A percentile compares a stretch with the other conserved stretches of the same genome.
phyloP scores from a whole-genome alignment of 305 asterid genomes.

The Fraxinus ornus region DNA sequence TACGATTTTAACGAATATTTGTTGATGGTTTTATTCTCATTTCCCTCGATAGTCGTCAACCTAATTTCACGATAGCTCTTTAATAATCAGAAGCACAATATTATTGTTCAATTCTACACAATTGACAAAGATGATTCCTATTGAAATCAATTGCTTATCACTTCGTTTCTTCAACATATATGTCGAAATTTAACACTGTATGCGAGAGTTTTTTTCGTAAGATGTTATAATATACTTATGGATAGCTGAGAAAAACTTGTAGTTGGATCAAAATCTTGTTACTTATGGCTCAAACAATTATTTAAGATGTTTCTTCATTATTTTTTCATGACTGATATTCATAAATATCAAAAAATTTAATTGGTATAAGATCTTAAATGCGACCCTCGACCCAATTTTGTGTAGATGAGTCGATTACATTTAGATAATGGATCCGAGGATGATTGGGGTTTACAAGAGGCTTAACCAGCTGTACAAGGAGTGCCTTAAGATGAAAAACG shows the following conservation, averaged over 20 bases:
- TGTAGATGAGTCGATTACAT: too few species aligned
- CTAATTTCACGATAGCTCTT: neutral
- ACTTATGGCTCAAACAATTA: neutral
- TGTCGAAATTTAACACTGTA: neutral
- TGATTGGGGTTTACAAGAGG: too few species aligned
- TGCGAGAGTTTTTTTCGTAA: neutral
- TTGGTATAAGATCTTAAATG: too few species aligned
- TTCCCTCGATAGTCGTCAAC: neutral
- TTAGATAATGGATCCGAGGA: too few species aligned
- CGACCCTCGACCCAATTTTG: too few species aligned
- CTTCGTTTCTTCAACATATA: neutral
- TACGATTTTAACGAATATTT: neutral
- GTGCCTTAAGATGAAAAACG: too few species aligned
- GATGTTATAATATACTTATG: too few species aligned
- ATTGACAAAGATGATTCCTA: neutral
- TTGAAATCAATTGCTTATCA: neutral
- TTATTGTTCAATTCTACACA: neutral
- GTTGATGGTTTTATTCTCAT: neutral
- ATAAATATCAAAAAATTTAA: neutral
- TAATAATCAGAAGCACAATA: neutral
- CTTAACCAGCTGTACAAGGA: too few species aligned
- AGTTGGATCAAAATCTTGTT: neutral
- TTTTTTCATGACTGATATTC: neutral
- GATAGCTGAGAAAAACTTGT: neutral
- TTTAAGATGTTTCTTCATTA: neutral